Conservation (phyloP, 1,284 basidiomycete genomes). For the Tremellales sp. region DNA sequence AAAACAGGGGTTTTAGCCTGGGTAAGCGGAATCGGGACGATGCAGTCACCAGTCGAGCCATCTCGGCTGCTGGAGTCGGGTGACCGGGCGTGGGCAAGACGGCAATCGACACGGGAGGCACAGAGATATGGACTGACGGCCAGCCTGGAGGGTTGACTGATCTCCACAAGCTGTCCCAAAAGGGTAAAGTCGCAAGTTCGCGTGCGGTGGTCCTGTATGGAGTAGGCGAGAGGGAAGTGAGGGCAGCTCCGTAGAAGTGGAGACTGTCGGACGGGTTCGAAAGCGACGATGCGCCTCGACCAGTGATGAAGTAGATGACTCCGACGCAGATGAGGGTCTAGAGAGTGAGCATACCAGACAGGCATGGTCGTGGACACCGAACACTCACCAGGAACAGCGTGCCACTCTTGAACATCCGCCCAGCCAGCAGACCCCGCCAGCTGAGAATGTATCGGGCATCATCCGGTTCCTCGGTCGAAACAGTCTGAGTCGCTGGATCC, state of each 20-base stretch:
- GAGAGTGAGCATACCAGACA: neutral
- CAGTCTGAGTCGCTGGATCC: neutral
- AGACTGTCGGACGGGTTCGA: slow-evolving; percentile 28
- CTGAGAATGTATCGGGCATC: slow-evolving; percentile 6
- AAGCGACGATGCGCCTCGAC: slow-evolving; percentile 19
- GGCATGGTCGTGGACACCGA: slow-evolving; percentile 6
- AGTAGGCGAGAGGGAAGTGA: slow-evolving; percentile 12
- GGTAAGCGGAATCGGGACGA: slow-evolving; percentile 38
- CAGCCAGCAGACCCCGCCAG: slow-evolving; percentile 55
- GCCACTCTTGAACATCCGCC: slow-evolving; percentile 72
- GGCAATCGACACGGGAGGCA: slow-evolving; percentile 74
- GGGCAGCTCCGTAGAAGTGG: slow-evolving; percentile 40
- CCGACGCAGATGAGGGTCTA: slow-evolving; percentile 29
- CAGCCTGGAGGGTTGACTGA: slow-evolving; percentile 69
- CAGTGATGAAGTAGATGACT: slow-evolving; percentile 44
- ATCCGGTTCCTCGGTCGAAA: slow-evolving; percentile 6
- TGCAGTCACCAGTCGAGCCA: slow-evolving; percentile 35
- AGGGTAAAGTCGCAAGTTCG: slow-evolving; percentile 24
- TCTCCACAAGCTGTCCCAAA: slow-evolving; percentile 62
- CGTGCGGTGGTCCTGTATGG: slow-evolving; percentile 9
- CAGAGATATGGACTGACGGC: slow-evolving; percentile 67
- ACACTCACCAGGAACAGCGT: slow-evolving; percentile 67
- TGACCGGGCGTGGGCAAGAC: slow-evolving; percentile 54
- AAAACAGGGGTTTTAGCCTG: slow-evolving; percentile 54
- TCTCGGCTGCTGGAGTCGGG: slow-evolving; percentile 34